These are phyloP conservation scores for Xanthoconium separans DNA, from an alignment of 1,284 basidiomycete species.

Conservation along the genomic window DNA sequence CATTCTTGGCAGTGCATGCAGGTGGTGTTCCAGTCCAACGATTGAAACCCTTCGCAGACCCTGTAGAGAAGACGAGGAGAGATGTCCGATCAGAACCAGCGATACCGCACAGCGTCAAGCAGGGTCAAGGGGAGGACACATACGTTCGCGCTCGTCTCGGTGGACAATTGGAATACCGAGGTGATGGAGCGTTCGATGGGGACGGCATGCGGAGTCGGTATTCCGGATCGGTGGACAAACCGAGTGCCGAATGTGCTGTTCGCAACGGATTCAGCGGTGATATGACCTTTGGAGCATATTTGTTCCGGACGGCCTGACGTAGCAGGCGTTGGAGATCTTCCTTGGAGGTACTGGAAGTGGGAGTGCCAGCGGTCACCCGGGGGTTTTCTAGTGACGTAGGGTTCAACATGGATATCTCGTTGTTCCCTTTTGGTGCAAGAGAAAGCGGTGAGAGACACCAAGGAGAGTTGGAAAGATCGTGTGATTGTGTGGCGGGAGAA, in stretches of 20 bases:
- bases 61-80: constrained; percentile 10
- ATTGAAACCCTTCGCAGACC: constrained; percentile 23
- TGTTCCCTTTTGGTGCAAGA: constrained; percentile 5
- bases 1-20: constrained; percentile 31
- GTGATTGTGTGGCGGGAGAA: not conserved
- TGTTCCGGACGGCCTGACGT: constrained; percentile 25
- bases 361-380: not conserved
- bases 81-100: constrained; percentile 7
- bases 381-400: not conserved
- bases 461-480: not conserved
- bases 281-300: constrained; percentile 27
- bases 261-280: constrained; percentile 34
- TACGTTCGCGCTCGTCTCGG: constrained; percentile 27
- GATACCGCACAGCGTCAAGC: not conserved
- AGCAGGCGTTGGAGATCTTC: constrained; percentile 27
- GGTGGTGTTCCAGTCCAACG: constrained; percentile 16
- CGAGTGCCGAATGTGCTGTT: constrained; percentile 1
- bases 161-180: constrained; percentile 19
- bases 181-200: constrained; percentile 16
- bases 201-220: constrained; percentile 27
- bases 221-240: constrained; percentile 17
- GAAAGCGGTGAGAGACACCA: constrained; percentile 9
- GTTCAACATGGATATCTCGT: not conserved
- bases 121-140: constrained; percentile 6
- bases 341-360: constrained; percentile 8